Conservation (phyloP, 2,329 filamentous ascomycete genomes). For the Penicillium sp. region DNA sequence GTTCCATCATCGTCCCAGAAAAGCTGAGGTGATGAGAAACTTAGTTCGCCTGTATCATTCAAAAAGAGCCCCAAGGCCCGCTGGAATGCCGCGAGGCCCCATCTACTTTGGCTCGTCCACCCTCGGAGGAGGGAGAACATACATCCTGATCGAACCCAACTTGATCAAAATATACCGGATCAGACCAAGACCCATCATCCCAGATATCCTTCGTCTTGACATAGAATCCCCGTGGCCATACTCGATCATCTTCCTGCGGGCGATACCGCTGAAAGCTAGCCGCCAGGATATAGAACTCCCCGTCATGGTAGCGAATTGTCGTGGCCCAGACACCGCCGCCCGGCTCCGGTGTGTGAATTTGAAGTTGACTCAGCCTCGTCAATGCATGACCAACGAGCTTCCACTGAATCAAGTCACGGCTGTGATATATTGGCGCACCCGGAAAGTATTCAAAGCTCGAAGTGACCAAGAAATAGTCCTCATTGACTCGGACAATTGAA, state of each 20-base stretch:
- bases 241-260: conserved; percentile 41
- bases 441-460: conserved; percentile 60
- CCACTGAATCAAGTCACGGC: conserved; percentile 42
- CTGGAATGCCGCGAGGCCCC: no score
- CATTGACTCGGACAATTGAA: conserved; percentile 46
- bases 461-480: conserved; percentile 54
- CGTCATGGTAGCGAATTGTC: conserved; percentile 42
- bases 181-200: conserved; percentile 47
- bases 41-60: no score
- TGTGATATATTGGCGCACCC: conserved; percentile 56
- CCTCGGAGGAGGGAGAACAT: conserved; percentile 11
- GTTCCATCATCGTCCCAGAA: conserved; percentile 49
- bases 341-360: conserved; percentile 30
- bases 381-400: conserved; percentile 33
- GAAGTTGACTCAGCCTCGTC: conserved; percentile 29
- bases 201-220: conserved; percentile 50
- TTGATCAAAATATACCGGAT: conserved; percentile 51
- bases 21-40: conserved; percentile 28
- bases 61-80: no score
- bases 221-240: conserved; percentile 51
- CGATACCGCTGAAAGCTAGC: conserved; percentile 40
- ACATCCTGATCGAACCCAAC: conserved; percentile 51
- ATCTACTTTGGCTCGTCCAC: no score
- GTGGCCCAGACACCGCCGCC: conserved; percentile 44
- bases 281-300: conserved; percentile 45